Evolutionary conservation across 495 filamentous ascomycete species (phyloP).

Genomic region (Penicillium riverlandense): DNA sequence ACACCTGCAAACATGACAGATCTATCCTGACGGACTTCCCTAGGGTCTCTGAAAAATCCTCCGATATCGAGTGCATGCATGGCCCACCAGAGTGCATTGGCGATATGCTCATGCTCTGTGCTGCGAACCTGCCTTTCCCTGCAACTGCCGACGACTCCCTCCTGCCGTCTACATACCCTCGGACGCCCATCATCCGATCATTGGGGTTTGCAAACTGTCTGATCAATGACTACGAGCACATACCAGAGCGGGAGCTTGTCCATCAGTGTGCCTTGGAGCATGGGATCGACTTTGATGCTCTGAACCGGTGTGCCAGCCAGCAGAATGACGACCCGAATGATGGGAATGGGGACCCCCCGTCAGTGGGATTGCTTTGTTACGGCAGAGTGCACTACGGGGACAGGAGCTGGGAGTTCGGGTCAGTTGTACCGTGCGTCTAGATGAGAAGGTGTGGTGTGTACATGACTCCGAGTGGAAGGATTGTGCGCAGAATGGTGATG

Average conservation of each 20-base stretch:
- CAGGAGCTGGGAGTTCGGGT: slow-evolving; percentile 61
- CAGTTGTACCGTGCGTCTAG: slow-evolving; percentile 83
- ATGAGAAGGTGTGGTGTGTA: slow-evolving; percentile 74
- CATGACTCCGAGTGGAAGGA: slow-evolving; percentile 78
- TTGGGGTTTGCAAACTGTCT: slow-evolving; percentile 91
- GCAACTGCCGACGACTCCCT: slow-evolving; percentile 9
- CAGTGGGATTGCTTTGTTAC: slow-evolving; percentile 56
- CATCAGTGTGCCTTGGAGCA: slow-evolving; percentile 84
- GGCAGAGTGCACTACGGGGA: slow-evolving; percentile 67
- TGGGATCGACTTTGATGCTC: slow-evolving; percentile 71
- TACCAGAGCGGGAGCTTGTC: slow-evolving; percentile 67
- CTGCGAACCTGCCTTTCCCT: slow-evolving; percentile 53
- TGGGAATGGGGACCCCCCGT: slow-evolving; percentile 38
- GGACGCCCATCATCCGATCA: slow-evolving; percentile 71
- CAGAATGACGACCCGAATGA: slow-evolving; percentile 44
- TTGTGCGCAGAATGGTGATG: slow-evolving; percentile 47
- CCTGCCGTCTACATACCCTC: slow-evolving; percentile 20
- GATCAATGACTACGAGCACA: slow-evolving; percentile 58
- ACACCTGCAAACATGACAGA: no score
- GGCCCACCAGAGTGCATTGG: slow-evolving; percentile 88
- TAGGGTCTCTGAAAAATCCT: slow-evolving; percentile 30
- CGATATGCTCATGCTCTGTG: slow-evolving; percentile 91
- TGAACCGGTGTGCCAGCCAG: slow-evolving; percentile 69
- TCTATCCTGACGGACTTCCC: no score
- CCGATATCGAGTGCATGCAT: slow-evolving; percentile 64